Percentiles rank a stretch among this genome's conserved stretches.
phyloP scores from a whole-genome alignment of 1,284 basidiomycete species.

The Termitomyces sp. region DNA sequence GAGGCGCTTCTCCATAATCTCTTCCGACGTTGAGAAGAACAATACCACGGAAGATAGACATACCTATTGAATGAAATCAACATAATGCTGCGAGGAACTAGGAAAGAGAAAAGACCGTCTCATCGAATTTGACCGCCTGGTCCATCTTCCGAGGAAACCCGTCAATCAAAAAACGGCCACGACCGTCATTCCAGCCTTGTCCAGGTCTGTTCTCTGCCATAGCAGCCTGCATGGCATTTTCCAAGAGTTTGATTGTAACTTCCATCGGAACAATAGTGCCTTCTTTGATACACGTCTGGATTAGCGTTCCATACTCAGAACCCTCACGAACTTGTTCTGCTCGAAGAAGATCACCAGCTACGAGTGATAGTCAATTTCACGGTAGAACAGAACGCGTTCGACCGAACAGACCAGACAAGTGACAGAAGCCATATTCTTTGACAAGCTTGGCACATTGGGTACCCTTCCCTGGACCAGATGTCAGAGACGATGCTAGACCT shows the following conservation, averaged over 20 bases:
- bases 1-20: conserved; percentile 84
- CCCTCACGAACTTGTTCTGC: conserved; percentile 88
- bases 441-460: conserved; percentile 92
- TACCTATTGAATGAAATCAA: conserved; percentile 44
- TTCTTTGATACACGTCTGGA: conserved; percentile 86
- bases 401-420: conserved; percentile 75
- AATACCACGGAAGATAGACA: conserved; percentile 79
- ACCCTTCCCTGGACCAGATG: conserved; percentile 73
- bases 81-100: background rate
- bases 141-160: conserved; percentile 99
- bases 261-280: conserved; percentile 97
- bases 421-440: conserved; percentile 86
- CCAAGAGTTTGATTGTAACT: conserved; percentile 92
- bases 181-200: conserved; percentile 68
- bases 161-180: conserved; percentile 91
- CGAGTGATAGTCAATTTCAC: background rate
- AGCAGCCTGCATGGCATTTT: conserved; percentile 84
- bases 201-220: conserved; percentile 41
- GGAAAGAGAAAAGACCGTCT: conserved; percentile 52
- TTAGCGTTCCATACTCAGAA: conserved; percentile 84
- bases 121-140: conserved; percentile 91
- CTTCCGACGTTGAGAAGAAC: conserved; percentile 88
- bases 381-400: background rate
- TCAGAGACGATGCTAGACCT: conserved; percentile 6
- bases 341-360: conserved; percentile 94